Conservation (phyloP, 2,329 filamentous ascomycete species). For the Pseudogymnoascus destructans region DNA sequence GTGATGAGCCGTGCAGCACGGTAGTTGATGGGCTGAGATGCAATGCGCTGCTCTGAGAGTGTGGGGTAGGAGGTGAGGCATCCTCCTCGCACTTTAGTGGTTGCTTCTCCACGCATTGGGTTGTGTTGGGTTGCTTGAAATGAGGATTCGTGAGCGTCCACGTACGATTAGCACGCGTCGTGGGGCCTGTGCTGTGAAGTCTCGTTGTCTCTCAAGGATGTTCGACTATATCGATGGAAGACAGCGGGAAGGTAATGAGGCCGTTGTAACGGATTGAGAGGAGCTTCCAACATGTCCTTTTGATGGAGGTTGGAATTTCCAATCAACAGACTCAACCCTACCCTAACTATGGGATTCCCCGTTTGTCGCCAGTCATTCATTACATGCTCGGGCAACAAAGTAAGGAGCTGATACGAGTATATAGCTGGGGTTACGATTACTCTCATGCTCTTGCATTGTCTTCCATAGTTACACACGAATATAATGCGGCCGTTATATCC, state of each 20-base stretch:
- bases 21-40: neutral
- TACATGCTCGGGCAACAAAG: neutral
- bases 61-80: neutral
- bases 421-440: neutral
- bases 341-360: neutral
- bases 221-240: neutral
- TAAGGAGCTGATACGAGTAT: neutral
- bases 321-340: neutral
- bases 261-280: neutral
- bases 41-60: neutral
- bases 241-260: neutral
- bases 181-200: neutral
- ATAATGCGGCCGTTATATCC: neutral
- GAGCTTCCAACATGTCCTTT: neutral
- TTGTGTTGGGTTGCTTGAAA: neutral
- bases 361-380: neutral
- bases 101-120: neutral
- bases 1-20: neutral
- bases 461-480: neutral
- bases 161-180: neutral
- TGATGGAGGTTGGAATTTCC: neutral
- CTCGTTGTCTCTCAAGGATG: neutral
- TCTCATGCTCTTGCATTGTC: neutral
- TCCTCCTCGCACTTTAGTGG: neutral
- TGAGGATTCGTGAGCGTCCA: neutral